Conservation (phyloP, 805 yeast species). For the Ogataea nitratoaversa region DNA sequence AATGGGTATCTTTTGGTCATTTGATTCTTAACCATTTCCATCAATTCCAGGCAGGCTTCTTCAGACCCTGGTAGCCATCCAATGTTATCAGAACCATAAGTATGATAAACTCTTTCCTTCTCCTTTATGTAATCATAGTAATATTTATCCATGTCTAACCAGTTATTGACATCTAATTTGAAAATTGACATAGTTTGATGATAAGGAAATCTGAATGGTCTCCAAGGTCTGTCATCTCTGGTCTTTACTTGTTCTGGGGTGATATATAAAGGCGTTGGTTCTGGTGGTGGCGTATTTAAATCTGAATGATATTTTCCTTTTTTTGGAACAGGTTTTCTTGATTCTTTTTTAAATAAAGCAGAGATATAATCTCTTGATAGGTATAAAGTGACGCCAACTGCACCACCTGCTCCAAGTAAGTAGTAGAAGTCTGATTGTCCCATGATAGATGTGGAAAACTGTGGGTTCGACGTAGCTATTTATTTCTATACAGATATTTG, state of each 20-base stretch:
- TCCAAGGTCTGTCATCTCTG: constrained; percentile 75
- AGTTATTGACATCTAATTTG: constrained; percentile 67
- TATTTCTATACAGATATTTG: background rate
- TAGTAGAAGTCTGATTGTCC: constrained; percentile 13
- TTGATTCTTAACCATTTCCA: constrained; percentile 59
- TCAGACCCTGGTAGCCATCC: constrained; percentile 65
- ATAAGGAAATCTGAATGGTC: constrained; percentile 78
- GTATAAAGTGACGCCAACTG: constrained; percentile 19
- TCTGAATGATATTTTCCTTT: constrained; percentile 21
- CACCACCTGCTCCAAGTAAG: constrained; percentile 22
- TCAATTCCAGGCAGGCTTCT: constrained; percentile 57
- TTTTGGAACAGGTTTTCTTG: constrained; percentile 2
- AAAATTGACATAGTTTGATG: constrained; percentile 76
- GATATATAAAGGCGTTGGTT: constrained; percentile 55
- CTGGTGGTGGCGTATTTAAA: constrained; percentile 32
- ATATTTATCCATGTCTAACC: constrained; percentile 79
- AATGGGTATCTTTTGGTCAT: constrained; percentile 60
- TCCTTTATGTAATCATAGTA: constrained; percentile 64
- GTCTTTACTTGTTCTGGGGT: constrained; percentile 63
- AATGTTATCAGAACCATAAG: constrained; percentile 57
- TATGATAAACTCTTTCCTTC: constrained; percentile 52
- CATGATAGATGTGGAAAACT: too few relatives aligned
- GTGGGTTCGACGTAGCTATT: too few relatives aligned
- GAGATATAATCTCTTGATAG: constrained; percentile 15
- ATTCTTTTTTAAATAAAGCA: constrained; percentile 2